These are phyloP conservation scores for Candida dubliniensis DNA, from an alignment of 1,139 yeast species.

Conservation along the genomic window DNA sequence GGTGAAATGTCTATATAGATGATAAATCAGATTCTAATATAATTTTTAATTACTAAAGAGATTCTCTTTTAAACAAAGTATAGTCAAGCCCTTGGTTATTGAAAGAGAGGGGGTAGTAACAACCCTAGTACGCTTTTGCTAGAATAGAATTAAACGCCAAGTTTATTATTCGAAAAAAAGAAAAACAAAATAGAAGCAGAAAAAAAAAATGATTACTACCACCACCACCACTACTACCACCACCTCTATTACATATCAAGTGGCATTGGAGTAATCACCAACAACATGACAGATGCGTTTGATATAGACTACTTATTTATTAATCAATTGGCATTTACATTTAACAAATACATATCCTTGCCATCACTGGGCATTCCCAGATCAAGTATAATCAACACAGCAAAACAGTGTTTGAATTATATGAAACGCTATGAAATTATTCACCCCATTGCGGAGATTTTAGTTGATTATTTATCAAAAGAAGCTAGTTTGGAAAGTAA, in stretches of 20 bases:
- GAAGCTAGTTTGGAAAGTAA: slow-evolving; percentile 3
- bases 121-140: no score
- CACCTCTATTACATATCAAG: background rate
- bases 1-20: no score
- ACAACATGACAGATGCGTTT: slow-evolving; percentile 3
- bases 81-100: no score
- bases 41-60: no score
- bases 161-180: no score
- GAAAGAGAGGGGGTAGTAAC: no score
- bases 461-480: slow-evolving; percentile 13
- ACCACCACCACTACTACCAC: background rate
- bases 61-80: no score
- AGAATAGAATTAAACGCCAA: no score
- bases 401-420: slow-evolving; percentile 14
- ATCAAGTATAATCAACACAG: slow-evolving; percentile 5
- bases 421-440: slow-evolving; percentile 23
- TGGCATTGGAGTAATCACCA: no score
- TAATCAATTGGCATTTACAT: slow-evolving; percentile 14
- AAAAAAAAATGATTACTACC: background rate
- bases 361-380: background rate
- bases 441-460: slow-evolving; percentile 17
- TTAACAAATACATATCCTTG: slow-evolving; percentile 14
- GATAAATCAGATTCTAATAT: no score
- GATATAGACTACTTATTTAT: slow-evolving; percentile 14
- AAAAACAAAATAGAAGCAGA: no score